Evolutionary conservation across 2,329 filamentous ascomycete species (phyloP), one percentile per base, ranked within the genome.

Genomic region (Simplicillium sp.): DNA sequence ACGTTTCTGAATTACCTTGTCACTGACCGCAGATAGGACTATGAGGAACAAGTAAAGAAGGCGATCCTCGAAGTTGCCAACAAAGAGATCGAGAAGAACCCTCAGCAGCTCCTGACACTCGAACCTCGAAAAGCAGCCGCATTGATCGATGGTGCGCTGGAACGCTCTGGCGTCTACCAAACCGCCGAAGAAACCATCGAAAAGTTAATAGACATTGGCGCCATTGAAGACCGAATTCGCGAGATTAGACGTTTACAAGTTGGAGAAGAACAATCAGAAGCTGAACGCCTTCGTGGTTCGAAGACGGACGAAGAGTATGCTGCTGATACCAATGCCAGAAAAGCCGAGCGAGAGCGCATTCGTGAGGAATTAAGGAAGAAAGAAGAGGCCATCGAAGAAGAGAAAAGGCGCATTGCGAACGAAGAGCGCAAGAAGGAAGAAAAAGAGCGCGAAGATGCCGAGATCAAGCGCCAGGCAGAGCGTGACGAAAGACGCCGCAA

Each of bases 231-330:
- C 18, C 77, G 77, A 38, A 78, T 90, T 54, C 77, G 85, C 45
- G 75, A 81, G 48, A 72, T 85, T 38, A 73, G 85, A 17, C 68
- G 71, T 14, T 68, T 70, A 12, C 82, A 87, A 44, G 75, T 89
- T 46, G 85, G 85, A 18, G 70, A 76, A 34, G 82, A 84, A 42
- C 75, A 71, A 2, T 84, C 84, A 3, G 71, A 71, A 20, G 73
- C 76, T 15, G 85, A 90, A 56, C 66, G 75, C 34, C 48, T 64
- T 9, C 76, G 74, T 40, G 85, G 85, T 14, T 68, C 75, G 37
- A 88, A 85, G 58, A 84, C 79, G 1, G 84, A 90, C 49, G 76
- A 81, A 41, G 79, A 83, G 37, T 90, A 88, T 57, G 79, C 75
- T 2, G 71, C 71, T 36, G 83, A 87, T 44, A 81, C 80, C 2